A percentile compares a stretch with the other conserved stretches of the same genome.
These are phyloP conservation scores for Mortierella antarctica DNA, from an alignment of 192 early-diverging fungal species.

Conservation along the genomic window DNA sequence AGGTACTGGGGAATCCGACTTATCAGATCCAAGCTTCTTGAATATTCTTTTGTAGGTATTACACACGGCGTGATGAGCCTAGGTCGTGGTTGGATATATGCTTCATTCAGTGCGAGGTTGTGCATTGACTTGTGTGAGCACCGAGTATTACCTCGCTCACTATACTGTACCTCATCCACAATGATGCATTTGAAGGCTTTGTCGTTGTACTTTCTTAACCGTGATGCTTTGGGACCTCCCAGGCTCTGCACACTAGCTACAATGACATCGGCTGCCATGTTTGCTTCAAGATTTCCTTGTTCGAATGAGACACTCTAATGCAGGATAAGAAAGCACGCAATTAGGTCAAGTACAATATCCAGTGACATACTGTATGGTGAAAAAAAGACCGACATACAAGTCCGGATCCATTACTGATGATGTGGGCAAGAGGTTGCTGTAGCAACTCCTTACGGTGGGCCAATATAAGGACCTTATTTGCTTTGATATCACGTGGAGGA, in stretches of 20 bases:
- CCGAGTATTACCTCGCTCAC: too few relatives aligned
- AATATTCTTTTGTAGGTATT: slow-evolving; percentile 74
- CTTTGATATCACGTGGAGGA: slow-evolving; percentile 58
- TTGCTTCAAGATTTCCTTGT: slow-evolving; percentile 65
- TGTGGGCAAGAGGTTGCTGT: slow-evolving; percentile 75
- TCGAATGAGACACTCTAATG: slow-evolving; percentile 66
- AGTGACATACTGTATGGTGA: not conserved
- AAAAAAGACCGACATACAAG: not conserved
- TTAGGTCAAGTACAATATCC: not conserved
- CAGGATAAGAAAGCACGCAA: slow-evolving; percentile 21
- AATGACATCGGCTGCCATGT: slow-evolving; percentile 69
- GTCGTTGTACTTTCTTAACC: slow-evolving; percentile 74
- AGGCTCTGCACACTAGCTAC: slow-evolving; percentile 80
- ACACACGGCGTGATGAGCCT: slow-evolving; percentile 89
- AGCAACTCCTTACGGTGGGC: slow-evolving; percentile 88
- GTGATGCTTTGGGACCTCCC: slow-evolving; percentile 52
- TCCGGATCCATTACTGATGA: not conserved
- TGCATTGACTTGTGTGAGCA: not conserved
- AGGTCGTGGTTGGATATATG: not conserved
- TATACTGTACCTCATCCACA: slow-evolving; percentile 72
- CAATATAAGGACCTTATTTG: slow-evolving; percentile 79
- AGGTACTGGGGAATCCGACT: not conserved
- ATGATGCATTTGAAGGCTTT: slow-evolving; percentile 82
- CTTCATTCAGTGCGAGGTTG: not conserved
- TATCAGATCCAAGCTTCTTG: slow-evolving; percentile 65